Evolutionary conservation across 129 eudicot genomes (phyloP), one percentile per base, ranked within the genome.

Genomic region (Deinandra increscens): DNA sequence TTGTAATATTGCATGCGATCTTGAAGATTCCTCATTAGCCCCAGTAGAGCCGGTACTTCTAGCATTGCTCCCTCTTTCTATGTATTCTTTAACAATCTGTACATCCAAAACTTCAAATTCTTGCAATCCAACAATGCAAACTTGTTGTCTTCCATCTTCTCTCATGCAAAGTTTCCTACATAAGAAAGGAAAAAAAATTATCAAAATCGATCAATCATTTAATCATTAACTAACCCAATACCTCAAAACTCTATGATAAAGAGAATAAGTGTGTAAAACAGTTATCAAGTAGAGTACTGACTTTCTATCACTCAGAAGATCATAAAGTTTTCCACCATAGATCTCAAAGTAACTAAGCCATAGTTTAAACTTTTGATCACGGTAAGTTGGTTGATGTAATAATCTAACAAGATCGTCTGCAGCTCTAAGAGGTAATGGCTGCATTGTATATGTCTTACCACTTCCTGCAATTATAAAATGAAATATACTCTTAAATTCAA

Each of bases 1-100:
- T 74, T 92, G 96, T 81, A 88, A 78, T 71, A 89, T 88, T 50
- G 96, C 96, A 84, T 86, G 98, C 37, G 96, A 91, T 75, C 97
- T 84, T 49, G 97, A 91, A 36, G 97, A 91, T 75, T 91, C 97
- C 79, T 91, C 97, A 69, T 91, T 91, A 54, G 97, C 97, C 50
- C 97, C 97, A 12, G 97, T 91, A 60, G 97, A 91, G 66, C 97
- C 97, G 8, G 97, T 91, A 76, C 97, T 91, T 81, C 97, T 88
- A 46, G 96, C 75, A 18, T 85, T 83, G 82, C 83, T 91, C 42
- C 97, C 97, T 82, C 74, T 85, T 69, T 88, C 97, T 68, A 91
- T 91, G 78, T 72, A 91, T 76, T 91, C 97, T 86, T 88, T 91
- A 53, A 91, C 97, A 78, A 88, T 84, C 60, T 87, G 95, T 74